Conservation (phyloP, 108 stramenopile genomes). For the Skeletonema marinoi region DNA sequence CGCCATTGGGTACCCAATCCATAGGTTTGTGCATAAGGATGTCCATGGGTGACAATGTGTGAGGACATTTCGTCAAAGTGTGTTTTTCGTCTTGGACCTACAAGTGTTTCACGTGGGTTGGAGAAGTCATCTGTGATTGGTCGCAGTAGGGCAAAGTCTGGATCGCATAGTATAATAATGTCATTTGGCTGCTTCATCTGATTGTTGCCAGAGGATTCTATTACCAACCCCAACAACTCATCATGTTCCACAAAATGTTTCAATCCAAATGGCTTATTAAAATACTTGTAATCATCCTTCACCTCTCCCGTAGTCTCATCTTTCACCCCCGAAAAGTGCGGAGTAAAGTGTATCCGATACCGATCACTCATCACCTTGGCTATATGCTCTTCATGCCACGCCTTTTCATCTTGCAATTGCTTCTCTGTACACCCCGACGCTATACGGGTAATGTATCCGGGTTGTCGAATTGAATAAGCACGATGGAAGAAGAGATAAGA, state of each 20-base stretch:
- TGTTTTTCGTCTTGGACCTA: constrained; percentile 24
- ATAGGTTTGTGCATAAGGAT: constrained; percentile 87
- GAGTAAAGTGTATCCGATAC: constrained; percentile 82
- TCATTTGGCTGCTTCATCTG: constrained; percentile 52
- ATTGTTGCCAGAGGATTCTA: neutral
- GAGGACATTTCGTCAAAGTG: constrained; percentile 36
- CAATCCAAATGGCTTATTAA: constrained; percentile 87
- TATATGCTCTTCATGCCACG: constrained; percentile 44
- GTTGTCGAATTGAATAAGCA: constrained; percentile 67
- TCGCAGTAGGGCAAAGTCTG: constrained; percentile 91
- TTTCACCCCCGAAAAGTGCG: constrained; percentile 62
- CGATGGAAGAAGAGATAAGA: constrained; percentile 81
- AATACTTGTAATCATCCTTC: constrained; percentile 81
- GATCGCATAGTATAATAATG: constrained; percentile 91
- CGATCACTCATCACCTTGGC: constrained; percentile 37
- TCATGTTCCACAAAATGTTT: constrained; percentile 72
- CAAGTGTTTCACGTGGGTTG: constrained; percentile 42
- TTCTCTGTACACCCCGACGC: constrained; percentile 66
- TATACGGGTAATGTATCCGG: constrained; percentile 81
- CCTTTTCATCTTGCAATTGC: constrained; percentile 16
- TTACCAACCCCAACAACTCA: constrained; percentile 43
- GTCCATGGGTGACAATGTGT: constrained; percentile 80
- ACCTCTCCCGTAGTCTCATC: constrained; percentile 48
- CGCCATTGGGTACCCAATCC: constrained; percentile 84
- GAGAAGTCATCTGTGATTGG: constrained; percentile 80